Evolutionary conservation across 192 early-diverging fungal species (phyloP), one percentile per base, ranked within the genome.

Genomic region (Linnemannia zychae): DNA sequence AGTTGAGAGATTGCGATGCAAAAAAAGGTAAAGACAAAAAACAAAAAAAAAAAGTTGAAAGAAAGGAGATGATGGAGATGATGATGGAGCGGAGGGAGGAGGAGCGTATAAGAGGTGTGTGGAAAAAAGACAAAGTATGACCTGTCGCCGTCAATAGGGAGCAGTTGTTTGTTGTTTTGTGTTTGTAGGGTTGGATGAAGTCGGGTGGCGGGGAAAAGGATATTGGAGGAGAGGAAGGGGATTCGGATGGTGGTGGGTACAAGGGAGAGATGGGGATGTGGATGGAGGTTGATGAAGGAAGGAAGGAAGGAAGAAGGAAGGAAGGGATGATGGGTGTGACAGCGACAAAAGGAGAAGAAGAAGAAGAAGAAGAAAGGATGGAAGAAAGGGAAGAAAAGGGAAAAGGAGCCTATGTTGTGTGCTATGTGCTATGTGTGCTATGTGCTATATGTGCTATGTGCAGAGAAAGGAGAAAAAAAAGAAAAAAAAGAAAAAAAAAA

Each of bases 261-360:
- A 34, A 67, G 3, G 17, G 20, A 24, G 5, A 70, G 68, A 70
- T 28, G 68, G 38, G 33, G 68, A 70, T 40, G 68, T 17, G n/a
- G 66, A 67, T 67, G 74, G n/a, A n/a, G n/a, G n/a, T n/a, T 36
- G 28, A 37, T 3, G 13, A 44, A 63, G 31, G n/a, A 65, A 73
- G 38, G 24, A 22, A 22, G 38, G 72, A 79, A 47, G 38, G 44
- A 22, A 7, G 31, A 52, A 53, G 66, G 20, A 67, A 9, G 52
- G 74, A 75, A 18, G 37, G 20, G 33, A 33, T 73, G 68, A 75
- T 52, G 48, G 37, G 67, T 68, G 34, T 67, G 47, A 71, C 68
- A 65, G n/a, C 18, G 40, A 66, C 31, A 37, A 69, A 75, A 46
- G 47, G 44, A 80, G 40, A 46, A 33, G 24, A 66, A 50, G 28